Conservation (phyloP, 2,329 filamentous ascomycete genomes). For the Fusarium stilboides region DNA sequence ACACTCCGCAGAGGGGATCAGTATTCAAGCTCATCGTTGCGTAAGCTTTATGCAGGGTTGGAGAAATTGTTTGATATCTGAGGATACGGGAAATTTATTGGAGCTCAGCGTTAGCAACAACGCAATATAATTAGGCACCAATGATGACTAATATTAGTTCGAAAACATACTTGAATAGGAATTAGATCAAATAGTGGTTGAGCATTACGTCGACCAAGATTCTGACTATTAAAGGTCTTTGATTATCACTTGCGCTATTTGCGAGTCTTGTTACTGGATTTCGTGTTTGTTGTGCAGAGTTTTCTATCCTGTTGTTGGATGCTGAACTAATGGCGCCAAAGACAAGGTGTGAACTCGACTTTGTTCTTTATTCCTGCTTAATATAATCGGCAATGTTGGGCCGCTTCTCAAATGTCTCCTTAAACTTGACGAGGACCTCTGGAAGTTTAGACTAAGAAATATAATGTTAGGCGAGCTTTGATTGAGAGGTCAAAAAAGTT, state of each 20-base stretch:
- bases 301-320: no score
- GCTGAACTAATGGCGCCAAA: no score
- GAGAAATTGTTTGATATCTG: neutral
- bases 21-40: neutral
- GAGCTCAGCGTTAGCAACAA: neutral
- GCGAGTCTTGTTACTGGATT: no score
- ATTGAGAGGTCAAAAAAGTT: rapidly evolving
- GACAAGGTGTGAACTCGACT: neutral
- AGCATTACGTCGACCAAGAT: no score
- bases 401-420: constrained; percentile 18
- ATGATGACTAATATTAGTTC: neutral
- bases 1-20: neutral
- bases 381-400: constrained; percentile 37
- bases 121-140: neutral
- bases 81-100: constrained; percentile 11
- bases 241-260: no score
- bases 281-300: no score
- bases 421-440: constrained; percentile 24
- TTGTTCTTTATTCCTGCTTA: constrained; percentile 13
- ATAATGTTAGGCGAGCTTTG: neutral
- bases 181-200: no score
- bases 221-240: no score
- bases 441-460: neutral
- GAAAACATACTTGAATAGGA: no score
- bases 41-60: neutral